These are phyloP conservation scores for Phytopythium helicoides DNA, from an alignment of 352 stramenopile genomes.

Conservation along the genomic window DNA sequence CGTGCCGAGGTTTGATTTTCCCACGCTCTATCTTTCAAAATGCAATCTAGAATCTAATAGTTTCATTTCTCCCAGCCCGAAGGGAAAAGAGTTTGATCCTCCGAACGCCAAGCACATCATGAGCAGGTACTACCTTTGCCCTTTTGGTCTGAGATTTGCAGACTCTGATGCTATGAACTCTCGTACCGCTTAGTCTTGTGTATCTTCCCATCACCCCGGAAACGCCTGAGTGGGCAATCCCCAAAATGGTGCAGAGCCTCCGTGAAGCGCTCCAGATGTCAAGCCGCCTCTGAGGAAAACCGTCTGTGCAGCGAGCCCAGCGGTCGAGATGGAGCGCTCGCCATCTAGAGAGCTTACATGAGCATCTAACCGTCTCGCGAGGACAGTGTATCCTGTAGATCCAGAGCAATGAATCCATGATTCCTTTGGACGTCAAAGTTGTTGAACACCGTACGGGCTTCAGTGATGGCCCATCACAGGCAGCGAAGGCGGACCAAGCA, in stretches of 20 bases:
- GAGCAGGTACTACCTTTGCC: conserved; percentile 42
- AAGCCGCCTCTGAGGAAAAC: conserved; percentile 14
- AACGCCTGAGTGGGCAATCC: conserved; percentile 70
- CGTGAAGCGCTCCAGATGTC: conserved; percentile 37
- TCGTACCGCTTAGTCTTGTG: conserved; percentile 39
- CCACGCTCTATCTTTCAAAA: neutral
- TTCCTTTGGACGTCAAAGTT: neutral
- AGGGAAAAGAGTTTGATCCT: conserved; percentile 50
- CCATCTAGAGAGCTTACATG: too few species aligned
- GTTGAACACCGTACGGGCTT: neutral
- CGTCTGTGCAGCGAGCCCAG: neutral
- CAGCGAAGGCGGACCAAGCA: too few species aligned
- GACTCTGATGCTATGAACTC: conserved; percentile 3
- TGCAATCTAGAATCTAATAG: neutral
- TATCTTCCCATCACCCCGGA: conserved; percentile 78
- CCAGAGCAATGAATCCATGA: neutral
- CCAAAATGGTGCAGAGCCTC: conserved; percentile 76
- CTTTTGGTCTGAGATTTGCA: neutral
- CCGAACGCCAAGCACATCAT: conserved; percentile 69
- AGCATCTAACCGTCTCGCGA: too few species aligned
- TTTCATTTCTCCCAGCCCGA: conserved; percentile 21
- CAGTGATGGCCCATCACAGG: neutral
- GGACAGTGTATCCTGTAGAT: too few species aligned
- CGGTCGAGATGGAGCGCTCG: too few species aligned
- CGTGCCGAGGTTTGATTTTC: conserved; percentile 45